Evolutionary conservation across 257 asterid species (phyloP).

Genomic region (Ballota nigra): DNA sequence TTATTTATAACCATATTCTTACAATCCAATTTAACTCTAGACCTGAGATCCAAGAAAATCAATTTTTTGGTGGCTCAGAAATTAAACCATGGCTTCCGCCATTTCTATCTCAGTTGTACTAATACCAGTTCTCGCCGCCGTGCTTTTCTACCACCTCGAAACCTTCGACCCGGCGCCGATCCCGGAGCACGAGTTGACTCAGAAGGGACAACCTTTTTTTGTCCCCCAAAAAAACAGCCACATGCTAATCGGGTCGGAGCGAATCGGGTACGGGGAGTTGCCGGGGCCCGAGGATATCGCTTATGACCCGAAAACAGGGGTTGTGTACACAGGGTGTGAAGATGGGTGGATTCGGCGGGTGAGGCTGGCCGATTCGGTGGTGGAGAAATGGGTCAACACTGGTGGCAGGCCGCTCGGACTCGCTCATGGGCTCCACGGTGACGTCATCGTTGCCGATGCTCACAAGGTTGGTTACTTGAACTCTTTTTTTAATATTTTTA

Average conservation of each 20-base stretch:
- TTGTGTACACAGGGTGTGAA: slow-evolving; percentile 62
- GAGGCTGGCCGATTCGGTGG: slow-evolving; percentile 41
- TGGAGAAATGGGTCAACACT: slow-evolving; percentile 79
- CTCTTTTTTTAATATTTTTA: background rate
- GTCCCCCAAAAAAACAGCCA: slow-evolving; percentile 43
- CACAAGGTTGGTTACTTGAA: slow-evolving; percentile 38
- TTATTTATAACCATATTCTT: background rate
- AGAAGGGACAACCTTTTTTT: slow-evolving; percentile 18
- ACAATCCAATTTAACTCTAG: background rate
- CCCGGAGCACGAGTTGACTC: slow-evolving; percentile 43
- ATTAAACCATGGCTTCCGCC: slow-evolving; percentile 17
- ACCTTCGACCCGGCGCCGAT: slow-evolving; percentile 56
- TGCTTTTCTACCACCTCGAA: slow-evolving; percentile 57
- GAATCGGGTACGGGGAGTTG: slow-evolving; percentile 60
- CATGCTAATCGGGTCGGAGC: slow-evolving; percentile 56
- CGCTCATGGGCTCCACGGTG: slow-evolving; percentile 58
- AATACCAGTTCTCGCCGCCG: slow-evolving; percentile 47
- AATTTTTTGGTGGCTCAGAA: background rate
- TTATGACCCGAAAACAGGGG: slow-evolving; percentile 47
- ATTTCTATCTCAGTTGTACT: slow-evolving; percentile 29
- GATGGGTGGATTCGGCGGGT: slow-evolving; percentile 84
- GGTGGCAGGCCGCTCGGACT: slow-evolving; percentile 92
- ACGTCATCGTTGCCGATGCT: slow-evolving; percentile 74
- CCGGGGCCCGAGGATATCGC: slow-evolving; percentile 76
- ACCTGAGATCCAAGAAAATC: no score